A percentile compares a stretch with the other conserved stretches of the same genome.
Conservation (phyloP, 2,329 filamentous ascomycete genomes). For the Penicillium sclerotigenum region DNA sequence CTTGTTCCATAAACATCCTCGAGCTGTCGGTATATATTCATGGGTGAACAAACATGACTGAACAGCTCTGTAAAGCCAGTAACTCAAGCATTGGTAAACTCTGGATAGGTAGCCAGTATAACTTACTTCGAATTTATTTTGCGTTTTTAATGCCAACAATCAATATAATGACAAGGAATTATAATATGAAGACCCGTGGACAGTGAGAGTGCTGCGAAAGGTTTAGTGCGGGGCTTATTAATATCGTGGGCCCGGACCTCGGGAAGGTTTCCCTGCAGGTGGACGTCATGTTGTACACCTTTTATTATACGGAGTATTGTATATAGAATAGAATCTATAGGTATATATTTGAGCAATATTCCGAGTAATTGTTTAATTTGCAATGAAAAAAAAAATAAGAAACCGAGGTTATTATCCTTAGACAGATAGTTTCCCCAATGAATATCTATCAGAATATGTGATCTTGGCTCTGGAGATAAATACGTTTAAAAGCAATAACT, state of each 20-base stretch:
- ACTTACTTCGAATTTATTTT: background rate
- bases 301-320: background rate
- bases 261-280: background rate
- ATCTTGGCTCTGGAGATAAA: background rate
- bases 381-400: background rate
- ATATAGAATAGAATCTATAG: background rate
- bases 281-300: background rate
- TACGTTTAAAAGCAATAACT: background rate
- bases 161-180: background rate
- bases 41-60: background rate
- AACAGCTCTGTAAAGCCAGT: background rate
- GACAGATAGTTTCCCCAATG: background rate
- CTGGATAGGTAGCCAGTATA: background rate
- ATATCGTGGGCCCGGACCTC: constrained; percentile 5
- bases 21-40: background rate
- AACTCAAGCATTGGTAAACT: background rate
- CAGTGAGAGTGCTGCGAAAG: background rate
- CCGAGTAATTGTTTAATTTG: background rate
- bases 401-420: too few relatives aligned
- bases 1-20: background rate
- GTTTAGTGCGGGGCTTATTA: constrained; percentile 21
- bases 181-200: background rate
- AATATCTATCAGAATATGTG: background rate
- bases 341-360: too few relatives aligned
- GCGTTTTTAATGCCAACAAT: background rate